These are phyloP conservation scores for Marasmius sp. DNA, from an alignment of 1,284 basidiomycete species.

Conservation along the genomic window DNA sequence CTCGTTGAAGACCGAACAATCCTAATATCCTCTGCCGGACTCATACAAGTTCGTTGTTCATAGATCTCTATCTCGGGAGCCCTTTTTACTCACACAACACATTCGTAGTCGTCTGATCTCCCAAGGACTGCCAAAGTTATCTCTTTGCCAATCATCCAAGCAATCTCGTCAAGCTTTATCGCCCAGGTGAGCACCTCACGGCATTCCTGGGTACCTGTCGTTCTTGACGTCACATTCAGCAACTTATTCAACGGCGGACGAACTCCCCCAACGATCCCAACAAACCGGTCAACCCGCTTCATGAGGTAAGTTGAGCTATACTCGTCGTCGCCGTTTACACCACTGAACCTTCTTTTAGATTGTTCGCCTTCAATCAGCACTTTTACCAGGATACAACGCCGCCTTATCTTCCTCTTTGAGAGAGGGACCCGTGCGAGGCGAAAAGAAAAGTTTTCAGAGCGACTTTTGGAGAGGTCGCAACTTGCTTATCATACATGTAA, in stretches of 20 bases:
- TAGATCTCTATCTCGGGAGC: neutral
- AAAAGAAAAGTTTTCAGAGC: constrained; percentile 48
- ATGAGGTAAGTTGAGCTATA: constrained; percentile 27
- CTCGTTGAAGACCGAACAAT: constrained; percentile 63
- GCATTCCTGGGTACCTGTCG: neutral
- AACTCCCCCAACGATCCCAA: constrained; percentile 22
- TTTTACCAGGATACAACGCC: constrained; percentile 68
- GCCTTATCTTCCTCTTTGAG: constrained; percentile 73
- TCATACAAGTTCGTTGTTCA: constrained; percentile 53
- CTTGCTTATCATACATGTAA: constrained; percentile 65
- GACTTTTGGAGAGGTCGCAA: constrained; percentile 46
- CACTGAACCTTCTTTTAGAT: constrained; percentile 36
- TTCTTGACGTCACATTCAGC: constrained; percentile 25
- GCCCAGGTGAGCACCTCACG: constrained; percentile 46
- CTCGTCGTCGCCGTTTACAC: neutral
- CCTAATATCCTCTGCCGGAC: constrained; percentile 65
- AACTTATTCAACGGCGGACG: constrained; percentile 51
- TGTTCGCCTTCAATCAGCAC: constrained; percentile 70
- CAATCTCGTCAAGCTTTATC: constrained; percentile 56
- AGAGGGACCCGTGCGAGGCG: constrained; percentile 69
- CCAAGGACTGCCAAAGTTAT: constrained; percentile 72
- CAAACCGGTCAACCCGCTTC: constrained; percentile 25
- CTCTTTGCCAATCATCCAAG: constrained; percentile 68
- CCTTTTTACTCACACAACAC: constrained; percentile 30
- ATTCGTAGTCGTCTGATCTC: constrained; percentile 59